Conservation (phyloP, 805 yeast species). For the Teunomyces barrocoloradensis region DNA sequence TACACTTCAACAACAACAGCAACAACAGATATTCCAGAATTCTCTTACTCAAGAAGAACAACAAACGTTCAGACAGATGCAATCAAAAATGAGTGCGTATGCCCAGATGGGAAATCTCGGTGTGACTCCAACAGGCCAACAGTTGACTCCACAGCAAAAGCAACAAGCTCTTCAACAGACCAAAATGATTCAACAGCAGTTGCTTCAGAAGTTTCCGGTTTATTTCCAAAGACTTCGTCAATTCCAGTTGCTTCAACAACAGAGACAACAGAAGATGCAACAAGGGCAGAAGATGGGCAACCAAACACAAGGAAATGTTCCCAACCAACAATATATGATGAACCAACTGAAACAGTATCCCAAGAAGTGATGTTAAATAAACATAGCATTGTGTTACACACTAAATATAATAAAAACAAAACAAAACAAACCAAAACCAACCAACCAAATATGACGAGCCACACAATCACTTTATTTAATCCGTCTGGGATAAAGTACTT, state of each 20-base stretch:
- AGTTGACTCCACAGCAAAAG: constrained; percentile 42
- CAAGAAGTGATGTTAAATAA: neutral
- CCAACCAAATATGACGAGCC: neutral
- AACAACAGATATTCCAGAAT: constrained; percentile 45
- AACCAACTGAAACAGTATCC: constrained; percentile 1
- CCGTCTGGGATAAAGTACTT: constrained; percentile 11
- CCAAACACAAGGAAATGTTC: constrained; percentile 1
- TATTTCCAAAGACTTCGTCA: constrained; percentile 28
- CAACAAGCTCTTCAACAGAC: constrained; percentile 45
- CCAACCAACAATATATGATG: constrained; percentile 3
- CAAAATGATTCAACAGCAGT: constrained; percentile 27
- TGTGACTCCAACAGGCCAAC: constrained; percentile 40
- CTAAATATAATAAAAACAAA: neutral
- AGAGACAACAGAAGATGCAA: constrained; percentile 18
- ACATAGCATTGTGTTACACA: constrained; percentile 1
- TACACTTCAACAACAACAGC: constrained; percentile 35
- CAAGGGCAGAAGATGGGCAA: constrained; percentile 6
- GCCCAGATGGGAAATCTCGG: constrained; percentile 44
- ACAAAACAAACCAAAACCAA: neutral
- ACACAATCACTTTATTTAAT: neutral
- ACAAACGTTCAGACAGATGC: constrained; percentile 39
- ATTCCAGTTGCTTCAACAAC: constrained; percentile 24
- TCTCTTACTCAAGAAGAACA: constrained; percentile 42
- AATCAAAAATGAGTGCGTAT: constrained; percentile 37
- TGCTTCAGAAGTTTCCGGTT: constrained; percentile 24